A percentile compares a stretch with the other conserved stretches of the same genome.
Conservation (phyloP, 2,329 filamentous ascomycete species). For the Curvularia lunata region DNA sequence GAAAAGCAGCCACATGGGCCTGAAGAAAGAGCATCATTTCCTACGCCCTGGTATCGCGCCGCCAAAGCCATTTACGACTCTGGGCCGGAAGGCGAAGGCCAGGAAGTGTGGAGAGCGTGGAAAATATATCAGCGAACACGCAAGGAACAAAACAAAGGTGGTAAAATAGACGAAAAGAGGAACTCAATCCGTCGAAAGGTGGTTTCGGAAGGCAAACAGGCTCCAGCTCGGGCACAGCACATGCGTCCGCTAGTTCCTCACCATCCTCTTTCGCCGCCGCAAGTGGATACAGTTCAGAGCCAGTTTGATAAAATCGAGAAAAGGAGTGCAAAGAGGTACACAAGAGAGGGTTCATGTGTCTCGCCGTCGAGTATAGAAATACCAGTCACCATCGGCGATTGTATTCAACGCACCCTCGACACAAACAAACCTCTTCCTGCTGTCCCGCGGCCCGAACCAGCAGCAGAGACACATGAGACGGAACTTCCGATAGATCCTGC, state of each 20-base stretch:
- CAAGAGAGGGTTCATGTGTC: slow-evolving; percentile 9
- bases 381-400: slow-evolving; percentile 13
- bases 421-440: slow-evolving; percentile 26
- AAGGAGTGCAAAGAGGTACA: background rate
- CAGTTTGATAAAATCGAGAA: background rate
- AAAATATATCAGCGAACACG: slow-evolving; percentile 19
- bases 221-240: background rate
- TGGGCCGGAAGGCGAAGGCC: slow-evolving; percentile 37
- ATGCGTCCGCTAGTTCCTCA: background rate
- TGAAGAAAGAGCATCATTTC: background rate
- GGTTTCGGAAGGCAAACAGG: background rate
- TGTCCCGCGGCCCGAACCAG: slow-evolving; percentile 7
- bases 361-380: slow-evolving; percentile 21
- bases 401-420: slow-evolving; percentile 7
- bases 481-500: background rate
- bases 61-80: slow-evolving; percentile 30
- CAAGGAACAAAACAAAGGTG: slow-evolving; percentile 11
- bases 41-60: slow-evolving; percentile 6
- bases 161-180: background rate
- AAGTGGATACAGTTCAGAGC: background rate
- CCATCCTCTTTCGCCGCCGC: background rate
- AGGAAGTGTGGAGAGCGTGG: slow-evolving; percentile 33
- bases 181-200: slow-evolving; percentile 1
- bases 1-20: background rate
- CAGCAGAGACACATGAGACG: background rate